Conservation (phyloP, 2,329 filamentous ascomycete species). For the Mycogone perniciosa region DNA sequence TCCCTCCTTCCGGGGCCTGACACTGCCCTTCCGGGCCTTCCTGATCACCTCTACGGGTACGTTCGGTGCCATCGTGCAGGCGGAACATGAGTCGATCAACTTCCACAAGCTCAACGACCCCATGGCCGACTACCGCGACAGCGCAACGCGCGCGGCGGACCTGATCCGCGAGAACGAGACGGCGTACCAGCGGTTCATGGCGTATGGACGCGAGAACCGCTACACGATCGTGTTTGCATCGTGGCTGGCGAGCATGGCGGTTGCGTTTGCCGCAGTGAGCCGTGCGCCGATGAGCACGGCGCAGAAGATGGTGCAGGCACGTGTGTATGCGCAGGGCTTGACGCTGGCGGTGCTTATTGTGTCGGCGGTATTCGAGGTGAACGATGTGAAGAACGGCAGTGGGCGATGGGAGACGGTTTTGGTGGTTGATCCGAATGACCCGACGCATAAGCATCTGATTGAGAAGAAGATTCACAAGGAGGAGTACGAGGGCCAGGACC, state of each 20-base stretch:
- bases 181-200: slow-evolving; percentile 53
- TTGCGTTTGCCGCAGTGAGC: slow-evolving; percentile 68
- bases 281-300: slow-evolving; percentile 65
- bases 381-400: slow-evolving; percentile 68
- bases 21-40: slow-evolving; percentile 86
- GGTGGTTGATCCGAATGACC: slow-evolving; percentile 74
- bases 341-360: slow-evolving; percentile 79
- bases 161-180: slow-evolving; percentile 52
- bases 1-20: slow-evolving; percentile 71
- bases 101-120: slow-evolving; percentile 69
- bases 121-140: slow-evolving; percentile 59
- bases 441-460: slow-evolving; percentile 73
- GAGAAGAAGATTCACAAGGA: slow-evolving; percentile 87
- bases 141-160: slow-evolving; percentile 49
- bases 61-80: slow-evolving; percentile 80
- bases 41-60: slow-evolving; percentile 76
- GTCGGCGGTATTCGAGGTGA: slow-evolving; percentile 73
- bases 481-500: slow-evolving; percentile 79
- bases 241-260: slow-evolving; percentile 75
- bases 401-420: slow-evolving; percentile 80
- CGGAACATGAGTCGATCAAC: slow-evolving; percentile 60
- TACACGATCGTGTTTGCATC: slow-evolving; percentile 79
- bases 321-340: slow-evolving; percentile 87
- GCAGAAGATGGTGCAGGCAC: slow-evolving; percentile 90
- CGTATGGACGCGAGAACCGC: slow-evolving; percentile 73